A percentile compares a stretch with the other conserved stretches of the same genome.
Evolutionary conservation across 768 basidiomycete genomes (phyloP).

Genomic region (Mycena maculata): DNA sequence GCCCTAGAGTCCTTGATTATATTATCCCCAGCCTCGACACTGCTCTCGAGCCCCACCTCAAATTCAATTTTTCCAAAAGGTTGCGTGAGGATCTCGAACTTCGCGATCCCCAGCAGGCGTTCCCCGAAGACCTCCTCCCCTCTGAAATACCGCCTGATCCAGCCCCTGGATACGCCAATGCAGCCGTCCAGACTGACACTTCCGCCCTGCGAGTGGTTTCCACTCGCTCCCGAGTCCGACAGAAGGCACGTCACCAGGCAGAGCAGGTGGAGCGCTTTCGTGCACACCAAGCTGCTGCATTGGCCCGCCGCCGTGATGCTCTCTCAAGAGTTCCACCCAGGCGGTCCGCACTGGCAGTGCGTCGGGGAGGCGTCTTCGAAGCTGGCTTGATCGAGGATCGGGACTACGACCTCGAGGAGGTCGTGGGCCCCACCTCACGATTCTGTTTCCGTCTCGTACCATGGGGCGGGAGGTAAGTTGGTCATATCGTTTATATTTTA

Average conservation of each 20-base stretch:
- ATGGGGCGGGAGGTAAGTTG: constrained; percentile 1
- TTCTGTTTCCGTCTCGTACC: background rate
- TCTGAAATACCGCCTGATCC: background rate
- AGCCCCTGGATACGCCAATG: too few relatives aligned
- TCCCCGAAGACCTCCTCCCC: background rate
- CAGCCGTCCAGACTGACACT: too few relatives aligned
- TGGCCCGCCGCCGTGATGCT: background rate
- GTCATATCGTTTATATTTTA: background rate
- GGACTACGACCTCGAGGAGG: constrained; percentile 5
- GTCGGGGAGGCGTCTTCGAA: background rate
- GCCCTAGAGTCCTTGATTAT: too few relatives aligned
- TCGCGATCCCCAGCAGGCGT: background rate
- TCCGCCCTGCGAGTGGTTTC: too few relatives aligned
- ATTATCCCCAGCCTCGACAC: too few relatives aligned
- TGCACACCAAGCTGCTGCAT: too few relatives aligned
- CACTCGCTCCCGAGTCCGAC: too few relatives aligned
- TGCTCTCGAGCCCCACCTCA: constrained; percentile 11
- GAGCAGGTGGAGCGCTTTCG: background rate
- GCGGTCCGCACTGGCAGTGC: background rate
- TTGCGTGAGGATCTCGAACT: background rate
- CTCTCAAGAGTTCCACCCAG: background rate
- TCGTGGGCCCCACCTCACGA: background rate
- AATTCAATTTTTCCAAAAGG: background rate
- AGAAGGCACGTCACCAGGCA: too few relatives aligned
- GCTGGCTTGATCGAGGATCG: background rate